Evolutionary conservation across 2,329 filamentous ascomycete genomes (phyloP), one percentile per base, ranked within the genome.

Genomic region (Thielaviopsis populi): DNA sequence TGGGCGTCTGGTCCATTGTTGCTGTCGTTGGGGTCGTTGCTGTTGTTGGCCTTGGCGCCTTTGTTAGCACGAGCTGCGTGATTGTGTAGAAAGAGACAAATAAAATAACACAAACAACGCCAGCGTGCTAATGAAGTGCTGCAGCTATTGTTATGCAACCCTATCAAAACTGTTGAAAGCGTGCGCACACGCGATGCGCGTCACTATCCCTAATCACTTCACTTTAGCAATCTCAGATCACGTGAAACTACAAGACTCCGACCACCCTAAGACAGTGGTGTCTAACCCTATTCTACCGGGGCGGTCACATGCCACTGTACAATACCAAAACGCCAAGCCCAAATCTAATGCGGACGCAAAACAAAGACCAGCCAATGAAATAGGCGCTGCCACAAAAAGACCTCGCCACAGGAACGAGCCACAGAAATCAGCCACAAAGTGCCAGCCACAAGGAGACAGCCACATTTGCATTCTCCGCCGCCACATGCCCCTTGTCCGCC

Each of bases 1-100:
- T 59, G n/a, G 60, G 63, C 33, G 61, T 66, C 50, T 62, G 42
- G 33, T 63, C 43, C 61, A 63, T 67, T 27, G 30, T 19, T 30
- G 41, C 4, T 8, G 56, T 46, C 10, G 53, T 33, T 22, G 13
- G 19, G 33, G 56, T 15, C 37, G 19, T 41, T 43, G 4, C 17
- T 60, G 17, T 30, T 22, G 6, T 30, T 2, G 10, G 50, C 1
- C 15, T 33, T 54, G 13, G 8, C 17, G 3, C 3, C 30, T 33
- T 3, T 33, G 7, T 33, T 33, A n/a, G n/a, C n/a, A 33, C 30
- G 30, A 33, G 30, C 30, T 33, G 30, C 30, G 30, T 33, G 30
- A 33, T 50, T 50, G 46, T 22, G 19, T 13, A 6, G 19, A 11
- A 10, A 50, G 13, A 50, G 10, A 11, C 19, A 24, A 50, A 50